Evolutionary conservation across 306 rosid genomes (phyloP).

Genomic region (Cucurbita argyrosperma): DNA sequence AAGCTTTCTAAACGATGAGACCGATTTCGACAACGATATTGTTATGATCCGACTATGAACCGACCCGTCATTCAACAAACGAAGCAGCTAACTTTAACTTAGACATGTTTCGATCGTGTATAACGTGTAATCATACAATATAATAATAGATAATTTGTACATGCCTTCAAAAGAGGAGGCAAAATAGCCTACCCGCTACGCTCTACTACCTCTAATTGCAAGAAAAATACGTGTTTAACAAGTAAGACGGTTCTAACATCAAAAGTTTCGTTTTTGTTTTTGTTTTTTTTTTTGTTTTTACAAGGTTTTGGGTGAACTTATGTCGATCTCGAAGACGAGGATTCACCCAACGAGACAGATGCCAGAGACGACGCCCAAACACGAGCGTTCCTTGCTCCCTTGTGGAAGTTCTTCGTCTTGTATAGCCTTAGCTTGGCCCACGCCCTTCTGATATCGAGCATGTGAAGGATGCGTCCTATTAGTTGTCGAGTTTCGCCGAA

Average conservation of each 20-base stretch:
- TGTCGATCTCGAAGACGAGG: constrained; percentile 18
- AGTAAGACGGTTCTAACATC: neutral
- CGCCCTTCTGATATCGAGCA: constrained; percentile 46
- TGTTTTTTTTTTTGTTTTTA: neutral
- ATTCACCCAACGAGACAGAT: constrained; percentile 54
- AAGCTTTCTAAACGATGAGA: no score
- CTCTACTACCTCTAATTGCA: neutral
- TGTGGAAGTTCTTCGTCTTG: constrained; percentile 58
- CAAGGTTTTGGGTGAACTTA: neutral
- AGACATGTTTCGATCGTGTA: neutral
- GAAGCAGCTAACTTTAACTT: neutral
- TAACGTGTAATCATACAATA: neutral
- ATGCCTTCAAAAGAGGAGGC: neutral
- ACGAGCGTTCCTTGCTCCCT: constrained; percentile 44
- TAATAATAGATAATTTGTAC: neutral
- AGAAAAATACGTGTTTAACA: neutral
- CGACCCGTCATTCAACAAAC: neutral
- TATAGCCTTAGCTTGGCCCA: constrained; percentile 51
- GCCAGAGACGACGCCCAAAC: constrained; percentile 75
- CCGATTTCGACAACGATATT: neutral
- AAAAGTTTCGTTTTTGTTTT: neutral
- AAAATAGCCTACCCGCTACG: neutral
- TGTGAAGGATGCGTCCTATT: constrained; percentile 34
- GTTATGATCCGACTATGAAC: neutral
- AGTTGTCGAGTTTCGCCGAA: constrained; percentile 60